These are phyloP conservation scores for Fonsecaea monophora DNA, from an alignment of 2,329 filamentous ascomycete genomes.

Conservation along the genomic window DNA sequence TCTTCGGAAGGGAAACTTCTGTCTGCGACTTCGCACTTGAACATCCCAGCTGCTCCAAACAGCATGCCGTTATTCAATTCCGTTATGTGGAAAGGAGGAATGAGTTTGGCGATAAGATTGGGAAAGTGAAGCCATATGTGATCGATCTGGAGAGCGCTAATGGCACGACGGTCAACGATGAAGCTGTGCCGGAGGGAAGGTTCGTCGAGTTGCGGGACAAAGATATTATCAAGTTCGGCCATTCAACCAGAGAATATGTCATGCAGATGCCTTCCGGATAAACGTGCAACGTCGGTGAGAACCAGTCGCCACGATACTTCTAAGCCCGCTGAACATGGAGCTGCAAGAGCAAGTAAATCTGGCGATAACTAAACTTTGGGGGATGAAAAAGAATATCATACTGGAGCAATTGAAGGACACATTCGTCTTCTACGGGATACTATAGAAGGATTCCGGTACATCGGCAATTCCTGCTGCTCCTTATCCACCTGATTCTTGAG, in stretches of 20 bases:
- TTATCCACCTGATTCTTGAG: too few relatives aligned
- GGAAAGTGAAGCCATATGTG: constrained; percentile 82
- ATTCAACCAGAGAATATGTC: constrained; percentile 93
- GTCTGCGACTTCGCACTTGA: constrained; percentile 85
- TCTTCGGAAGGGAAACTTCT: constrained; percentile 79
- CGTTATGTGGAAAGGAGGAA: constrained; percentile 81
- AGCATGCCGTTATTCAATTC: constrained; percentile 95
- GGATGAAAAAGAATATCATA: too few relatives aligned
- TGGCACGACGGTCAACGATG: constrained; percentile 82
- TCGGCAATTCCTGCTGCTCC: too few relatives aligned
- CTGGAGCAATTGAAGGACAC: too few relatives aligned
- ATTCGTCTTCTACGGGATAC: too few relatives aligned
- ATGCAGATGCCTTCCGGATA: constrained; percentile 72
- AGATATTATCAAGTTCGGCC: constrained; percentile 86
- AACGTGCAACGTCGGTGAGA: not conserved
- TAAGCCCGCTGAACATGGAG: not conserved
- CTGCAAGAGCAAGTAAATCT: too few relatives aligned
- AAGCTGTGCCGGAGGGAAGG: constrained; percentile 73
- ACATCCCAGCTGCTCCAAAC: constrained; percentile 91
- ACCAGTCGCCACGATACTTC: not conserved
- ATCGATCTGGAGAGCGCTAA: constrained; percentile 95
- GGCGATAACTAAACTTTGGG: too few relatives aligned
- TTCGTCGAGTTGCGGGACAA: constrained; percentile 88
- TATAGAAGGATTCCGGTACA: too few relatives aligned
- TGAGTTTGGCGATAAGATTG: constrained; percentile 83